Conservation (phyloP, 257 asterid genomes). For the Nicotiana knightiana region DNA sequence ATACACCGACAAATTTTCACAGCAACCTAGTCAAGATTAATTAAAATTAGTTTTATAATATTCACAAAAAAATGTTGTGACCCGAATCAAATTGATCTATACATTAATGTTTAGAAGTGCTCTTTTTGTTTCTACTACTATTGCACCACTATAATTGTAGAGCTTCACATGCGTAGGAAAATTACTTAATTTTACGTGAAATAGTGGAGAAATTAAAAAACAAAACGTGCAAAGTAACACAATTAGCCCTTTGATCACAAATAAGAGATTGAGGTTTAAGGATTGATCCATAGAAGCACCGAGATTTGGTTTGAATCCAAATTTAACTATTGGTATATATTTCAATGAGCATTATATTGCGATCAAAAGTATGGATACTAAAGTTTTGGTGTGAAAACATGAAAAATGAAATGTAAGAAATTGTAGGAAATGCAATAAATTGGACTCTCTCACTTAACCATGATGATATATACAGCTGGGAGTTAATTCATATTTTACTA, state of each 20-base stretch:
- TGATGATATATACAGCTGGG: too few species aligned
- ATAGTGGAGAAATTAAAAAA: neutral
- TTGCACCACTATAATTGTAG: neutral
- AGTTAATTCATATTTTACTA: too few species aligned
- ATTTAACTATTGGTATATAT: too few species aligned
- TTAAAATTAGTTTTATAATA: neutral
- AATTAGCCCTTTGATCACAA: neutral
- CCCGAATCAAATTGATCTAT: neutral
- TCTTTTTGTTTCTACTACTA: neutral
- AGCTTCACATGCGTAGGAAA: neutral
- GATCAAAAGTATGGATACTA: too few species aligned
- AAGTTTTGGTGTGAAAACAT: too few species aligned
- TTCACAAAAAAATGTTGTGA: neutral
- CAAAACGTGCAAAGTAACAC: neutral
- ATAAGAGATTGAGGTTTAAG: neutral
- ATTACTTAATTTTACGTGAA: neutral
- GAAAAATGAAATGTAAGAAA: too few species aligned
- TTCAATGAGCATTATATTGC: too few species aligned
- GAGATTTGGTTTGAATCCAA: neutral
- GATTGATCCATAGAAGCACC: neutral
- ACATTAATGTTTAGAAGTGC: neutral
- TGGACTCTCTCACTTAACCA: too few species aligned
- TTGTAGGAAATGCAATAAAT: too few species aligned
- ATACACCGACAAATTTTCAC: neutral
- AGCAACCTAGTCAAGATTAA: neutral